Base-by-base conservation (phyloP, 177 flowering plant genomes). In the Vitis hybrid region DNA sequence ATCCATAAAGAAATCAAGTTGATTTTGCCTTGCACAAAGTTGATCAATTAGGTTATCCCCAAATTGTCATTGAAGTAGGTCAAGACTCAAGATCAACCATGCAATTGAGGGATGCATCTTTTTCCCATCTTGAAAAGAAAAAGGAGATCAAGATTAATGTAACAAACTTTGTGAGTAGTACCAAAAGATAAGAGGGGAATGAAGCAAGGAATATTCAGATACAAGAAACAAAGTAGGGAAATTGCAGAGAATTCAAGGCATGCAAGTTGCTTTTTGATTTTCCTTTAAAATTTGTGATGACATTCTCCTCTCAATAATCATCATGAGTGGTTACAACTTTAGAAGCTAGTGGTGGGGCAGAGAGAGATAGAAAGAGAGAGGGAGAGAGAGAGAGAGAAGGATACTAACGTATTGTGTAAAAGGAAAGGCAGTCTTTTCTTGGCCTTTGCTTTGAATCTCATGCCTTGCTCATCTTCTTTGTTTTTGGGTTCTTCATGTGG, bases 391-490 rank as follows among this genome's bases (percentile, higher is more conserved):
- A 12, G n/a, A n/a, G 10, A 4, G 59, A 26, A 13, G 60, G 66
- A 65, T 65, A 61, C 73, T 51, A 60, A 60, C 51, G 63, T 49
- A 70, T 65, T 75, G 74, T 75, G 74, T 62, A 75, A 66, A 75
- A 75, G 71, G 60, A 75, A 70, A 74, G 73, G 66, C 10, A 66
- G 2, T 55, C 13, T 51, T 16, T 64, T 49, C 45, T 53, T 49
- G 16, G 5, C 10, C 1, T 59, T 73, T 73, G 74, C 76, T 77
- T 78, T 78, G 80, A 71, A 74, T 78, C 80, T 71, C 75, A 78
- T 74, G 66, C 72, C 56, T 63, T 22, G 22, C 57, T 39, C 13
- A 51, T 45, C 22, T 18, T 64, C 51, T 21, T 21, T 21, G 64
- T 71, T 52, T 1, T 16, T 56, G 39, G n/a, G 31, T 51, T 62